A percentile compares a stretch with the other conserved stretches of the same genome.
phyloP scores from a whole-genome alignment of 2,329 filamentous ascomycete species.

The Penicillium polonicum region DNA sequence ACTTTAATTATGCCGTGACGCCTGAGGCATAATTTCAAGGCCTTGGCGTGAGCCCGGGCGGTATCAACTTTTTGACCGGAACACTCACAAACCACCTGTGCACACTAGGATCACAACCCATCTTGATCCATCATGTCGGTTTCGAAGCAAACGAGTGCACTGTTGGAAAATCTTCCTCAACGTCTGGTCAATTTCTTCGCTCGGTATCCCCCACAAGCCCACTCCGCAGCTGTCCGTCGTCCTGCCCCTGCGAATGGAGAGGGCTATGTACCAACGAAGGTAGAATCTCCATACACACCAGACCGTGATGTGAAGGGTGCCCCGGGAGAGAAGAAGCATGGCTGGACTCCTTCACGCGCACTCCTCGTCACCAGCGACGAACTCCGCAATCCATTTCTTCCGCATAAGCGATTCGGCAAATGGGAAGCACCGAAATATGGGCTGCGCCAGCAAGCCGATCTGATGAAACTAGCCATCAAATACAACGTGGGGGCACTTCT shows the following conservation, averaged over 20 bases:
- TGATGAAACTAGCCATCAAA: slow-evolving; percentile 78
- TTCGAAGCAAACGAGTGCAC: slow-evolving; percentile 14
- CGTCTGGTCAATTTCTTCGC: slow-evolving; percentile 84
- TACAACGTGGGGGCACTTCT: slow-evolving; percentile 79
- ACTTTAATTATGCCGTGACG: not conserved
- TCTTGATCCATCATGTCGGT: slow-evolving; percentile 23
- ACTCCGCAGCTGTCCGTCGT: slow-evolving; percentile 41
- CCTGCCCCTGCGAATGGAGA: slow-evolving; percentile 26
- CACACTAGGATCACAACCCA: slow-evolving; percentile 2
- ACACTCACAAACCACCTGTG: not conserved
- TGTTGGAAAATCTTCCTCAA: slow-evolving; percentile 58
- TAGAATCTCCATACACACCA: slow-evolving; percentile 42
- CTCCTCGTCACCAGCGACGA: slow-evolving; percentile 45
- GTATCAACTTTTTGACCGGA: slow-evolving; percentile 10
- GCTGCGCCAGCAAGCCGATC: slow-evolving; percentile 80
- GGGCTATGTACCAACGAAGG: slow-evolving; percentile 21
- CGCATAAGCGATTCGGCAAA: slow-evolving; percentile 73
- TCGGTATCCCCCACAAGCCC: slow-evolving; percentile 72
- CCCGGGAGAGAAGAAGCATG: slow-evolving; percentile 32
- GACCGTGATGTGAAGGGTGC: slow-evolving; percentile 45
- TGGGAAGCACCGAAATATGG: slow-evolving; percentile 85
- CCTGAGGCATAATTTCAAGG: not conserved
- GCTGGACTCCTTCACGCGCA: slow-evolving; percentile 33
- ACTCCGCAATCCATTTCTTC: slow-evolving; percentile 74
- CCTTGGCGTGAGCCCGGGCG: slow-evolving; percentile 5